A percentile compares a stretch with the other conserved stretches of the same genome.
Conservation (phyloP, 306 rosid species). For the Morella rubra region DNA sequence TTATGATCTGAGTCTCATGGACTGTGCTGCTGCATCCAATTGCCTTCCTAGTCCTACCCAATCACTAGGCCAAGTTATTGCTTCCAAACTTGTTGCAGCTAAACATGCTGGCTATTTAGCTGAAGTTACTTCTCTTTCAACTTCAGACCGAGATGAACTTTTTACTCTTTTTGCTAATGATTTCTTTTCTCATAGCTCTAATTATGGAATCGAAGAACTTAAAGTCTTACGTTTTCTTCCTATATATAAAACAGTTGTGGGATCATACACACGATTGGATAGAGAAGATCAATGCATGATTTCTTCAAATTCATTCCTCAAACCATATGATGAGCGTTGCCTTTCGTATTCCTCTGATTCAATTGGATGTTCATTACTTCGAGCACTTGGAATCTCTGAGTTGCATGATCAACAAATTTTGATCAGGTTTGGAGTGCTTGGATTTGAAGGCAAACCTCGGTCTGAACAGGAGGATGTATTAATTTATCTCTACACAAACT, state of each 20-base stretch:
- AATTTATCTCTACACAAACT: slow-evolving; percentile 69
- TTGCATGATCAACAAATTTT: slow-evolving; percentile 83
- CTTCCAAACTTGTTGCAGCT: slow-evolving; percentile 85
- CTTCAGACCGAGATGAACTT: slow-evolving; percentile 71
- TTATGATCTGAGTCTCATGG: slow-evolving; percentile 70
- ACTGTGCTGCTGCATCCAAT: slow-evolving; percentile 69
- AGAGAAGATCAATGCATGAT: slow-evolving; percentile 79
- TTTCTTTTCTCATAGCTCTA: slow-evolving; percentile 45
- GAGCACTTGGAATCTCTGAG: slow-evolving; percentile 77
- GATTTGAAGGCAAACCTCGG: slow-evolving; percentile 69
- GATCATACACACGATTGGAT: slow-evolving; percentile 71
- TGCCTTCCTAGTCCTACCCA: slow-evolving; percentile 59
- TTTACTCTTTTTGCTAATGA: slow-evolving; percentile 75
- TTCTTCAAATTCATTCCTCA: slow-evolving; percentile 80
- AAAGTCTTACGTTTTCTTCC: slow-evolving; percentile 80
- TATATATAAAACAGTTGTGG: slow-evolving; percentile 83
- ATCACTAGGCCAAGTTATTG: slow-evolving; percentile 79
- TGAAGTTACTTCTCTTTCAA: slow-evolving; percentile 61
- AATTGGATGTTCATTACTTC: slow-evolving; percentile 67
- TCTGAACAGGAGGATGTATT: slow-evolving; percentile 73
- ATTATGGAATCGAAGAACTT: slow-evolving; percentile 64
- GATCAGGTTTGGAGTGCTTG: slow-evolving; percentile 83
- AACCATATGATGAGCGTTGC: slow-evolving; percentile 74
- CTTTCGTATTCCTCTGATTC: slow-evolving; percentile 72
- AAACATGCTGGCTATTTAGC: slow-evolving; percentile 81